Conservation (phyloP, 2,329 filamentous ascomycete species). For the Talaromyces sp. region DNA sequence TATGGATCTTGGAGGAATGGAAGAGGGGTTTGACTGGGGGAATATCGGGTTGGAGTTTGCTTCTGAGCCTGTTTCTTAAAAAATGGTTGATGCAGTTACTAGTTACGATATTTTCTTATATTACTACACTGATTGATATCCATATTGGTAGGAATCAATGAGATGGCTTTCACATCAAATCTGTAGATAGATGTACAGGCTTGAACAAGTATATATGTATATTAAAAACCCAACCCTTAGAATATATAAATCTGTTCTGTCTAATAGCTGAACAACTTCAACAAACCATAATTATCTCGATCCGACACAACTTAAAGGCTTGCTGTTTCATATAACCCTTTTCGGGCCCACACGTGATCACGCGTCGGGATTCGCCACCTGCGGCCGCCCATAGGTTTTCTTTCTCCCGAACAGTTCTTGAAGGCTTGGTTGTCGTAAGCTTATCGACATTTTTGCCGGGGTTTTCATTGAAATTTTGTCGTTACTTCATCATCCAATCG, state of each 20-base stretch:
- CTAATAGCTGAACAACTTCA: background rate
- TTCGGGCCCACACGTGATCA: background rate
- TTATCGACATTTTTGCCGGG: background rate
- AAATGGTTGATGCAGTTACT: background rate
- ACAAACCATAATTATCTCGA: background rate
- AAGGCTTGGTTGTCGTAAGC: background rate
- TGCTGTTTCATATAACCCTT: background rate
- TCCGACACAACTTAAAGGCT: background rate
- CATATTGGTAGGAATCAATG: background rate
- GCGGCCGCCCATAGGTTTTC: background rate
- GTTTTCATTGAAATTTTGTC: background rate
- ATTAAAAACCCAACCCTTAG: background rate
- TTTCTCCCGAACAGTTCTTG: background rate
- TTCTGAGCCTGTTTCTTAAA: background rate
- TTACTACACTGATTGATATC: background rate
- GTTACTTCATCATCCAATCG: background rate
- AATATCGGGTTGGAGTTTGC: background rate
- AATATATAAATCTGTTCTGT: background rate
- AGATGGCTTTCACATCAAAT: background rate
- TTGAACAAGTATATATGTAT: background rate
- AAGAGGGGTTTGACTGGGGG: background rate
- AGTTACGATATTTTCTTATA: background rate
- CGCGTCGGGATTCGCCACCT: conserved; percentile 1
- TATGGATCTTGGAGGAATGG: background rate
- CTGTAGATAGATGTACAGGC: background rate